Evolutionary conservation across 257 asterid genomes (phyloP), one percentile per base, ranked within the genome.

Genomic region (Rehmannia glutinosa): DNA sequence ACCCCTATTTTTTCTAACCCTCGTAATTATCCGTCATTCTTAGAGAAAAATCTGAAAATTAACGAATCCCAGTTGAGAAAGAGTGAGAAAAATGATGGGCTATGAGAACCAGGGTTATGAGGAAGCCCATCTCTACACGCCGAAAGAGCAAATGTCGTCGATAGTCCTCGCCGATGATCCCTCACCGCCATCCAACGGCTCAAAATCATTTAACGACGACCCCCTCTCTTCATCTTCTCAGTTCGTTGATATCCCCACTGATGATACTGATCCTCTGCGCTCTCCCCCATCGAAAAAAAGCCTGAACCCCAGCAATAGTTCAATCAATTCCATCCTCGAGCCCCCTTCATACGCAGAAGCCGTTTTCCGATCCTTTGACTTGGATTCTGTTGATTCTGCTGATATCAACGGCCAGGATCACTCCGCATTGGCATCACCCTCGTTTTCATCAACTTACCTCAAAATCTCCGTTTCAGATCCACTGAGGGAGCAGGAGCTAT

Each of bases 291-390:
- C 72, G 43, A 81, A 73, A 68, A 84, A 68, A 69, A 49, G 72
- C 82, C 84, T 74, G 45, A 80, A 64, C 79, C 86, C 88, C 45
- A 80, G 57, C 77, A 75, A 69, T 17, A 73, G 70, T 68, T 73
- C 93, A 69, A 83, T 86, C 49, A 81, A 86, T 61, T 75, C 94
- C 71, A 77, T 93, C 72, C 90, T 93, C 59, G 99, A 93, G 56
- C 99, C 99, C 47, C 99, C 99, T n/a, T 93, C 99, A n/a, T 93
- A 93, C 30, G 96, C 96, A 3, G 99, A 93, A 54, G 99, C 96
- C 12, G 86, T 88, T 56, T 94, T 94, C 78, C 74, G 83, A 74
- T 93, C 99, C 46, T 93, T 88, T 63, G 97, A 93, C 68, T 69
- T 75, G 36, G 90, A 81, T 24, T 75, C 84, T 12, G 35, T 72